phyloP scores from a whole-genome alignment of 306 rosid species.

The Benincasa hispida region DNA sequence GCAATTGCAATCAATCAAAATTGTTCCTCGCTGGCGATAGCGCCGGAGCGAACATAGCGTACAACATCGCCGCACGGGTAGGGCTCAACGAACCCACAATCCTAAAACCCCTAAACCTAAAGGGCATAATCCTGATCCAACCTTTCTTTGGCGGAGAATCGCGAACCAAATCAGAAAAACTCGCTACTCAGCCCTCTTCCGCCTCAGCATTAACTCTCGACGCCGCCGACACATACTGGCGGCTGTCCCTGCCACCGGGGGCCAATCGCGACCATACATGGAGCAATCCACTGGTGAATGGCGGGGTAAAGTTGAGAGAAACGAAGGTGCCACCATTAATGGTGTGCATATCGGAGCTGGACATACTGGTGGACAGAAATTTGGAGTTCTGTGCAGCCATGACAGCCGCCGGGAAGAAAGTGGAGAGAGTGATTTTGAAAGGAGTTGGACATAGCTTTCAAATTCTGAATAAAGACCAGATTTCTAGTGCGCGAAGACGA shows the following conservation, averaged over 20 bases:
- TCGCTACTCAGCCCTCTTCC: constrained; percentile 29
- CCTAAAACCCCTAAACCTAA: constrained; percentile 32
- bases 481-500: constrained; percentile 34
- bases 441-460: constrained; percentile 88
- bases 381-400: constrained; percentile 47
- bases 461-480: constrained; percentile 51
- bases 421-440: constrained; percentile 35
- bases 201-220: constrained; percentile 45
- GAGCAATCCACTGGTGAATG: constrained; percentile 51
- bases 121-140: constrained; percentile 59
- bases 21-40: constrained; percentile 70
- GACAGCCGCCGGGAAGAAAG: constrained; percentile 46
- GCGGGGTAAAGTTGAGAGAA: constrained; percentile 28
- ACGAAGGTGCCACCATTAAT: constrained; percentile 29
- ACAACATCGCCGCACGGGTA: constrained; percentile 37
- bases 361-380: constrained; percentile 56
- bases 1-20: constrained; percentile 29
- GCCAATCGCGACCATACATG: constrained; percentile 59
- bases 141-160: constrained; percentile 87
- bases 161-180: constrained; percentile 48
- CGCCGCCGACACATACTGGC: constrained; percentile 61
- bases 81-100: constrained; percentile 16
- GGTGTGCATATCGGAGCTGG: constrained; percentile 68
- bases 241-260: constrained; percentile 56
- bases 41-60: constrained; percentile 86